Percentiles rank a stretch among this genome's conserved stretches.
Conservation (phyloP, 257 asterid species). For the Craterostigma plantagineum region DNA sequence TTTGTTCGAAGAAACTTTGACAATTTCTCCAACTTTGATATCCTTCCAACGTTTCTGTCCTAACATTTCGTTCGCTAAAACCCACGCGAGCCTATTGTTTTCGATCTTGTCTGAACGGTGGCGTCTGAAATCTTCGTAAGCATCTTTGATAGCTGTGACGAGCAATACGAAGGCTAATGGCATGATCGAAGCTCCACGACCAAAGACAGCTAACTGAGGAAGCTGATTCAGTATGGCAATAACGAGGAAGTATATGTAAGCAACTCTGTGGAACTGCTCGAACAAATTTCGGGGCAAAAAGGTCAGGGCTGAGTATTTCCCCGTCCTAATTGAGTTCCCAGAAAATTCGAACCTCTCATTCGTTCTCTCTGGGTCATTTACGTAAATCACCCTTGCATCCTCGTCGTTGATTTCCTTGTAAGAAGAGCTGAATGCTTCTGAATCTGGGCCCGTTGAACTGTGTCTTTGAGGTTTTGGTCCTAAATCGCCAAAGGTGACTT, state of each 20-base stretch:
- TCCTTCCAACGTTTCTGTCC: conserved; percentile 74
- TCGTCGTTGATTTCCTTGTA: conserved; percentile 75
- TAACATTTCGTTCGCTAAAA: conserved; percentile 30
- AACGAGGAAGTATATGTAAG: conserved; percentile 77
- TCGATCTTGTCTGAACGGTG: conserved; percentile 83
- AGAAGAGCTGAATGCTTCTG: conserved; percentile 55
- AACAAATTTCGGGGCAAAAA: conserved; percentile 87
- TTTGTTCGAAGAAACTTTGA: conserved; percentile 46
- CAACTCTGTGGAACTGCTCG: conserved; percentile 95
- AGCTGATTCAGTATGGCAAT: conserved; percentile 92
- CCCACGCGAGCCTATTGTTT: conserved; percentile 61
- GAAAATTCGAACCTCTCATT: conserved; percentile 49
- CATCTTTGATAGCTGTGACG: conserved; percentile 92
- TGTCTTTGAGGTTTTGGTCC: conserved; percentile 39
- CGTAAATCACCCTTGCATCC: conserved; percentile 60
- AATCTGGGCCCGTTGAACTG: conserved; percentile 69
- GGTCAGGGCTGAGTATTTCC: conserved; percentile 56
- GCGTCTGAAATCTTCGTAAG: conserved; percentile 78
- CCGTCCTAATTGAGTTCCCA: conserved; percentile 60
- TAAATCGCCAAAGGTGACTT: conserved; percentile 38
- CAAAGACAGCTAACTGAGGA: conserved; percentile 97
- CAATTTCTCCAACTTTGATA: conserved; percentile 56
- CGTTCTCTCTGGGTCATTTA: conserved; percentile 58
- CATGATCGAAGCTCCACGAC: conserved; percentile 68
- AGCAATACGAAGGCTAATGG: conserved; percentile 74